Conservation (phyloP, 208 protist species). For the Wallacemonas collosoma region DNA sequence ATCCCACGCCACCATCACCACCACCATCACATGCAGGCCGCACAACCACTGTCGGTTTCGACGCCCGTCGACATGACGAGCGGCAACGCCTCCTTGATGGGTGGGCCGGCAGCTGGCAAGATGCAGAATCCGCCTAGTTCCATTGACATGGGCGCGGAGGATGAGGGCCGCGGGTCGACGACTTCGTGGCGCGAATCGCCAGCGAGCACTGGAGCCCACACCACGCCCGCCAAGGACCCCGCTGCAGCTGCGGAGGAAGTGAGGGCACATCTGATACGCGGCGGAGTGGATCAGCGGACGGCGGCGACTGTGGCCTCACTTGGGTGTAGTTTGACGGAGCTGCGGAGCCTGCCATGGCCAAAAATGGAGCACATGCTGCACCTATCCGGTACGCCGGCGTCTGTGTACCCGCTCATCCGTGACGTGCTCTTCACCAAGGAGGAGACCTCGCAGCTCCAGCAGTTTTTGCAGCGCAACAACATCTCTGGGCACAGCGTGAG, state of each 20-base stretch:
- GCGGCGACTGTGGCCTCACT: not conserved
- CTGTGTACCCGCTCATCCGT: not conserved
- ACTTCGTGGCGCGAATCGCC: slow-evolving; percentile 7
- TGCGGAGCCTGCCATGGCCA: slow-evolving; percentile 9
- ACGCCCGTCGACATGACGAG: not conserved
- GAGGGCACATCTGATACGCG: not conserved
- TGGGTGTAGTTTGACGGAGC: slow-evolving; percentile 2
- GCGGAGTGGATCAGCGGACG: slow-evolving; percentile 3
- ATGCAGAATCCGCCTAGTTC: slow-evolving; percentile 4
- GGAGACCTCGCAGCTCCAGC: slow-evolving; percentile 14
- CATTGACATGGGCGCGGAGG: not conserved
- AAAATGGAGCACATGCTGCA: slow-evolving; percentile 12
- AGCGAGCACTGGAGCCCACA: not conserved
- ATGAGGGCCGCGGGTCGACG: not conserved
- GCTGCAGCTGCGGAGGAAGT: slow-evolving; percentile 4
- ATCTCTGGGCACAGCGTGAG: slow-evolving; percentile 3
- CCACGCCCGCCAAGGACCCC: not conserved
- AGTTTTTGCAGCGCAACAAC: slow-evolving; percentile 19
- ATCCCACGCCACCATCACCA: slow-evolving; percentile 26
- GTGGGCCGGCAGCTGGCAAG: not conserved
- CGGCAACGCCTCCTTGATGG: not conserved
- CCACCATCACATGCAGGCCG: slow-evolving; percentile 24
- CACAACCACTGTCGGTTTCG: not conserved
- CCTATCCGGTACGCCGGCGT: not conserved
- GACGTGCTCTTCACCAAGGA: not conserved